These are phyloP conservation scores for Plasmodium gallinaceum DNA, from an alignment of 169 alveolate species.

Conservation along the genomic window DNA sequence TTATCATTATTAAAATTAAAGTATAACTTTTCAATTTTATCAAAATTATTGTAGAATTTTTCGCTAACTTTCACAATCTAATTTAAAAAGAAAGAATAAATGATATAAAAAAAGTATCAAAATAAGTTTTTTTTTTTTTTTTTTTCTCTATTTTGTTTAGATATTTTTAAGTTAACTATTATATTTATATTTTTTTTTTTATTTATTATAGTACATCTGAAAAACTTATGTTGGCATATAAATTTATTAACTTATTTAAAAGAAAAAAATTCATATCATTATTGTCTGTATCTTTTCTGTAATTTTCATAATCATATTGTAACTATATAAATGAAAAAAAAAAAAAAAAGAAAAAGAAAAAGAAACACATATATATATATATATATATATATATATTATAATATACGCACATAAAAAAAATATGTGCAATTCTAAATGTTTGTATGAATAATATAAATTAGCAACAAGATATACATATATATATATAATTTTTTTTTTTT, in stretches of 20 bases:
- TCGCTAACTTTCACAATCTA: conserved; percentile 49
- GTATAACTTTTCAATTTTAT: conserved; percentile 55
- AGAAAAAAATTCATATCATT: conserved; percentile 8
- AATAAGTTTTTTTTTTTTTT: background rate
- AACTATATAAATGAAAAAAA: conserved; percentile 16
- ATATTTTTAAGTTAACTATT: too few species aligned
- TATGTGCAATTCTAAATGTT: background rate
- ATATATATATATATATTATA: background rate
- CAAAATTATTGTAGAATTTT: conserved; percentile 45
- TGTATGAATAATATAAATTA: too few species aligned
- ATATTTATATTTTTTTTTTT: conserved; percentile 2
- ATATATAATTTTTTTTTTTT: background rate
- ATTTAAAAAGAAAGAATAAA: background rate
- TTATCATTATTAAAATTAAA: conserved; percentile 58
- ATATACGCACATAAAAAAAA: background rate
- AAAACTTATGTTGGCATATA: conserved; percentile 46
- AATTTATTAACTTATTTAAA: conserved; percentile 34
- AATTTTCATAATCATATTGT: conserved; percentile 57
- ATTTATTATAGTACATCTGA: conserved; percentile 24
- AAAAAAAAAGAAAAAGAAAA: background rate
- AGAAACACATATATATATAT: background rate
- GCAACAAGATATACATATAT: background rate
- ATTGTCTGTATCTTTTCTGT: background rate
- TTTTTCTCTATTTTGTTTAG: too few species aligned
- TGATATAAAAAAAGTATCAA: background rate